Conservation (phyloP, 495 filamentous ascomycete species). For the Penicillium arizonense region DNA sequence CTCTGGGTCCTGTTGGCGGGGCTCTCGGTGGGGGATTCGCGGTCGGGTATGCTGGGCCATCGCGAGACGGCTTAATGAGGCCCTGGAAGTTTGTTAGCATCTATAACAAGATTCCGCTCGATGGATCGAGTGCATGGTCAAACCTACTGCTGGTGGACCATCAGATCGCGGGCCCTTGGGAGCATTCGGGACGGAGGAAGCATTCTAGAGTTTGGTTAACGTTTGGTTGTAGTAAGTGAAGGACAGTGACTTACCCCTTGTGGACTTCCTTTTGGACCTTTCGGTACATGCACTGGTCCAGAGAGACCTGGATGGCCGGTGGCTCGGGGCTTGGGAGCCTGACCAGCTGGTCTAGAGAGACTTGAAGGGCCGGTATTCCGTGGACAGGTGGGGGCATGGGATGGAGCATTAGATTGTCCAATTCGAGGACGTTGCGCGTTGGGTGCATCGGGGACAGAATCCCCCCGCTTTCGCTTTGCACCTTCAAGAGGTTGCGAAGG, state of each 20-base stretch:
- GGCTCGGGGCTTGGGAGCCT: not conserved
- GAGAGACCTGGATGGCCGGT: constrained; percentile 2
- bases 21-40: constrained; percentile 10
- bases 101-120: not conserved
- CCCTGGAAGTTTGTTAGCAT: constrained; percentile 20
- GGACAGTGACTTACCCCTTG: not conserved
- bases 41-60: constrained; percentile 30
- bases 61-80: constrained; percentile 40
- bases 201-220: too few relatives aligned
- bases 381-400: constrained; percentile 20
- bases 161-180: constrained; percentile 10
- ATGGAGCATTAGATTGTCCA: constrained; percentile 18
- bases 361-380: not conserved
- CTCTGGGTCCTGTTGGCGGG: constrained; percentile 9
- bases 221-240: too few relatives aligned
- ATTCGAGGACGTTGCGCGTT: constrained; percentile 26
- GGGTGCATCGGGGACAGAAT: constrained; percentile 29
- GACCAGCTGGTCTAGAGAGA: not conserved
- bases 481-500: constrained; percentile 8
- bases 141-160: constrained; percentile 30
- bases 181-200: constrained; percentile 10
- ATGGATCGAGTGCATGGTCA: not conserved
- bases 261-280: not conserved
- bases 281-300: not conserved
- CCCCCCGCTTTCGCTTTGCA: constrained; percentile 44